Percentiles rank a stretch among this genome's conserved stretches.
These are phyloP conservation scores for Hyaloscypha bicolor DNA, from an alignment of 495 filamentous ascomycete genomes.

Conservation along the genomic window DNA sequence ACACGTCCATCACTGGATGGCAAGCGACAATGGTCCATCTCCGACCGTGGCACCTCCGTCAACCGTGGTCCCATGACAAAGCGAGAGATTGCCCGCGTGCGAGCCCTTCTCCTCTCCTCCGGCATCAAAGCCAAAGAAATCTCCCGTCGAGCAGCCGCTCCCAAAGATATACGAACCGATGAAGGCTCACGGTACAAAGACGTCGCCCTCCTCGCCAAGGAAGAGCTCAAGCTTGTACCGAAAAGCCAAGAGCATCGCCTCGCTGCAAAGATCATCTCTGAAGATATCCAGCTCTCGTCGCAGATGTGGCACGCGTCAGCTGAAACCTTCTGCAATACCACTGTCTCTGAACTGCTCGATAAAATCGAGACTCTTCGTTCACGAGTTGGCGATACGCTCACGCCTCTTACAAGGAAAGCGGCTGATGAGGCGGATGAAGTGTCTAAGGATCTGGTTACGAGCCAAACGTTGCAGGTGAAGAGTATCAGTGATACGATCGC, in stretches of 20 bases:
- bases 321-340: constrained; percentile 48
- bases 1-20: constrained; percentile 16
- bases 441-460: constrained; percentile 70
- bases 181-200: constrained; percentile 36
- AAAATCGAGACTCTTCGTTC: constrained; percentile 53
- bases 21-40: constrained; percentile 71
- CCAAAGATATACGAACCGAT: constrained; percentile 19
- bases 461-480: constrained; percentile 75
- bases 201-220: constrained; percentile 35
- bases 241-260: constrained; percentile 66
- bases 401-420: constrained; percentile 61
- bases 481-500: constrained; percentile 77
- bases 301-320: constrained; percentile 31
- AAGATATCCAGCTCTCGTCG: constrained; percentile 32
- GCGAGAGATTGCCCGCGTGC: constrained; percentile 73
- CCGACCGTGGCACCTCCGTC: constrained; percentile 53
- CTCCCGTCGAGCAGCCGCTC: constrained; percentile 59
- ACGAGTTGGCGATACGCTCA: constrained; percentile 55
- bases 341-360: constrained; percentile 45
- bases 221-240: constrained; percentile 51
- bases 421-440: constrained; percentile 79
- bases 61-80: constrained; percentile 49
- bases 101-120: constrained; percentile 74
- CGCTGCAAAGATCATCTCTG: constrained; percentile 64
- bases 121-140: constrained; percentile 87